Evolutionary conservation across 148 eudicot genomes (phyloP), one percentile per base, ranked within the genome.

Genomic region (Camellia lanceoleosa): DNA sequence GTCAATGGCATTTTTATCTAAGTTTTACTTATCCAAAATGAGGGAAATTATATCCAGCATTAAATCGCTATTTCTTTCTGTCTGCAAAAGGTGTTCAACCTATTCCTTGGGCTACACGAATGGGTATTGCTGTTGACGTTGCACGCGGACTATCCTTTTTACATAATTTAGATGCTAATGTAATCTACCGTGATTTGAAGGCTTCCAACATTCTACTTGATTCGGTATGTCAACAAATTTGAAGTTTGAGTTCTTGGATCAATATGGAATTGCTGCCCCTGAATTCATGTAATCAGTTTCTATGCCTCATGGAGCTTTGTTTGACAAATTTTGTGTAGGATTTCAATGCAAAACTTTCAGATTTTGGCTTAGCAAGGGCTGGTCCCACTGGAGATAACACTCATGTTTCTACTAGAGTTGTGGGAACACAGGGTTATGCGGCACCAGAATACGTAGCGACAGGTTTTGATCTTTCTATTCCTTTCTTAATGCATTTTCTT

Each of bases 121-220:
- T 93, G 20, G 87, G 89, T 87, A 95, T 93, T 66, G 95, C 97
- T 2, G 83, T 89, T 59, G 97, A 93, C 80, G 97, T 95, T 77
- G 95, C 97, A 0, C 77, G 91, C 80, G 95, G 97, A 49, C 90
- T 93, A 63, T 85, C 92, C 42, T 93, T 93, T 81, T 86, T 93
- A 80, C 97, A 93, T 80, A 93, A 90, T 74, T 94, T 90, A 71
- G 81, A 90, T 86, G 86, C 86, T 43, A 91, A 88, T 89, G 91
- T 93, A 76, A 91, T 93, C 73, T 93, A 87, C 80, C 90, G 94
- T n/a, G 94, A 93, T 81, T 91, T 91, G 78, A 91, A 91, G 84
- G 94, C 97, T 41, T 87, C 97, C 20, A 93, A 93, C 78, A 87
- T 93, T 78, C 91, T 93, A 70, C 83, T 93, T 16, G 94, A 93